Percentiles rank a stretch among this genome's conserved stretches.
These are phyloP conservation scores for Neofusicoccum parvum DNA, from an alignment of 2,329 filamentous ascomycete genomes.

Conservation along the genomic window DNA sequence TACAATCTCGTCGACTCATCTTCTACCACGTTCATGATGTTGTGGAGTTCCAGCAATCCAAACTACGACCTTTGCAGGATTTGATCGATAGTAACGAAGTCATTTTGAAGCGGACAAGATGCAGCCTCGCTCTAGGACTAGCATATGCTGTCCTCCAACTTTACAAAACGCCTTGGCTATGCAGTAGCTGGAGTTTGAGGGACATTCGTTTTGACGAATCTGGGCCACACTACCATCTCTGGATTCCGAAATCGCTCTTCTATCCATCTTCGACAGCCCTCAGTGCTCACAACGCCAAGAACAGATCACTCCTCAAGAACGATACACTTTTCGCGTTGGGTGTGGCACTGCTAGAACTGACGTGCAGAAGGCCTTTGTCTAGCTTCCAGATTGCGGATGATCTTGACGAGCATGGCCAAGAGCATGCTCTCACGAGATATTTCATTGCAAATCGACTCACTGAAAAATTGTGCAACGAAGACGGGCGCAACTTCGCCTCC, in stretches of 20 bases:
- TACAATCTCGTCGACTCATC: not conserved
- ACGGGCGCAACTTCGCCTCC: conserved; percentile 18
- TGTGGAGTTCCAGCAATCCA: too few relatives aligned
- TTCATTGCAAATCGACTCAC: conserved; percentile 17
- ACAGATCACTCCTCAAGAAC: conserved; percentile 21
- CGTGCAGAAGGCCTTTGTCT: conserved; percentile 17
- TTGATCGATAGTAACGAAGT: too few relatives aligned
- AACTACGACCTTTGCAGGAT: too few relatives aligned
- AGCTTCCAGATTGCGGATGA: conserved; percentile 17
- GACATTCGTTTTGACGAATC: too few relatives aligned
- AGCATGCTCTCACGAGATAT: conserved; percentile 7
- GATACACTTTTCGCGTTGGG: conserved; percentile 23
- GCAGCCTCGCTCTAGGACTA: not conserved
- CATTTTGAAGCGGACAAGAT: too few relatives aligned
- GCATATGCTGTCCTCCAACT: too few relatives aligned
- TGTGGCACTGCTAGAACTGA: conserved; percentile 24
- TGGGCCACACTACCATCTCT: too few relatives aligned
- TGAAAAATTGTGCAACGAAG: not conserved
- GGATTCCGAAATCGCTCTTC: too few relatives aligned
- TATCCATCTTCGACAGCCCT: too few relatives aligned
- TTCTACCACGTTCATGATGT: not conserved
- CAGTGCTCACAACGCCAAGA: not conserved
- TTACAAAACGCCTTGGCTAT: too few relatives aligned
- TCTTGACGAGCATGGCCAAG: not conserved
- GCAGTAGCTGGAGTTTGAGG: too few relatives aligned